A percentile compares a stretch with the other conserved stretches of the same genome.
These are phyloP conservation scores for Delonix regia DNA, from an alignment of 306 rosid genomes.

Conservation along the genomic window DNA sequence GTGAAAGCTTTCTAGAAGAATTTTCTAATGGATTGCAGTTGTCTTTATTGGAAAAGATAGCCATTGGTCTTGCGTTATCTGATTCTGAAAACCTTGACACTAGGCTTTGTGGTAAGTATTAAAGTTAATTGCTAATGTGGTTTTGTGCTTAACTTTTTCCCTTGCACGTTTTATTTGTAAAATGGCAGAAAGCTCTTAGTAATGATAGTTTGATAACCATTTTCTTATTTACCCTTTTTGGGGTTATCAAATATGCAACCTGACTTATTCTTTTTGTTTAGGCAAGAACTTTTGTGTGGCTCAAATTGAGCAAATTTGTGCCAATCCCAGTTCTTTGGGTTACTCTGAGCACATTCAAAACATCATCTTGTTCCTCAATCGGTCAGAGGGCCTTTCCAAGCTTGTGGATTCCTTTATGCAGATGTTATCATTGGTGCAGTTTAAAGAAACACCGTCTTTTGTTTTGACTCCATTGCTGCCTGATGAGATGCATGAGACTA, in stretches of 20 bases:
- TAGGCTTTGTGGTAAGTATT: constrained; percentile 71
- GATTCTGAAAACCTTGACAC: constrained; percentile 83
- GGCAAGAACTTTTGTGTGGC: constrained; percentile 88
- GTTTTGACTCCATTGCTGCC: constrained; percentile 79
- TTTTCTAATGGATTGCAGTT: constrained; percentile 65
- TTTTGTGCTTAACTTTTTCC: constrained; percentile 28
- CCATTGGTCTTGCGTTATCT: constrained; percentile 82
- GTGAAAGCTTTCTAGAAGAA: constrained; percentile 60
- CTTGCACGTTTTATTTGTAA: constrained; percentile 7
- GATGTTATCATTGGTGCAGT: constrained; percentile 79
- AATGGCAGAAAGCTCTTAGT: neutral
- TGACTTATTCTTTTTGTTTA: constrained; percentile 37
- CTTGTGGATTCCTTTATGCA: constrained; percentile 96
- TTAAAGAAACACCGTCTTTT: constrained; percentile 60
- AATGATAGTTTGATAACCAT: constrained; percentile 9
- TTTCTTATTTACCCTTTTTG: neutral
- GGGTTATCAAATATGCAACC: constrained; percentile 5
- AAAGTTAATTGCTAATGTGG: constrained; percentile 20
- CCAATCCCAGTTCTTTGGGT: constrained; percentile 58
- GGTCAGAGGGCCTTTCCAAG: constrained; percentile 83
- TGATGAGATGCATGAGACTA: constrained; percentile 72
- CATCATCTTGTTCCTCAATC: constrained; percentile 78
- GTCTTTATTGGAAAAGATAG: constrained; percentile 73
- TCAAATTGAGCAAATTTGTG: constrained; percentile 78
- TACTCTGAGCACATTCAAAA: constrained; percentile 73